A percentile compares a stretch with the other conserved stretches of the same genome.
These are phyloP conservation scores for Monilinia polystroma DNA, from an alignment of 2,329 filamentous ascomycete species.

Conservation along the genomic window DNA sequence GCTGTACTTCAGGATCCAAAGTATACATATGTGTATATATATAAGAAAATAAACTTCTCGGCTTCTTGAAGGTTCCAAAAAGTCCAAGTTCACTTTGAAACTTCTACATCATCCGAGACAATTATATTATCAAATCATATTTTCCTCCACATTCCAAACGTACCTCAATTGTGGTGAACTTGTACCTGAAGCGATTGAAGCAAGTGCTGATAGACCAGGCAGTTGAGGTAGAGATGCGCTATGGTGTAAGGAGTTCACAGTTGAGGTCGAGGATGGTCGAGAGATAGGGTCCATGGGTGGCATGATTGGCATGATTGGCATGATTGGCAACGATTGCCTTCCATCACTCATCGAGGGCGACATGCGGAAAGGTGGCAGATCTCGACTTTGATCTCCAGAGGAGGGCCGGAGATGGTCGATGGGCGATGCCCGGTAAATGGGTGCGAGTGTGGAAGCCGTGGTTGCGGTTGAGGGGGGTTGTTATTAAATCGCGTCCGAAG, in stretches of 20 bases:
- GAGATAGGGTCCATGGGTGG: conserved; percentile 48
- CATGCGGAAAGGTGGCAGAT: conserved; percentile 49
- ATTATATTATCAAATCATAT: not conserved
- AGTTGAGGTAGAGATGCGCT: conserved; percentile 46
- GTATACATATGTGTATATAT: not conserved
- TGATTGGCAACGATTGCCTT: conserved; percentile 47
- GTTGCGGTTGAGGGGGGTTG: conserved; percentile 40
- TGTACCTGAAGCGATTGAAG: conserved; percentile 52
- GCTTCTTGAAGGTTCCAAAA: not conserved
- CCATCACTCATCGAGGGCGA: conserved; percentile 47
- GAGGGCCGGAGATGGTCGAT: conserved; percentile 50
- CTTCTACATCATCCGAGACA: conserved; percentile 12
- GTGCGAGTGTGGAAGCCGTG: conserved; percentile 60
- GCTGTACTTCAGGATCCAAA: conserved; percentile 19
- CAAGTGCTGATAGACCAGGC: conserved; percentile 59
- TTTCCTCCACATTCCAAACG: conserved; percentile 36
- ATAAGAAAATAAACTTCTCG: not conserved
- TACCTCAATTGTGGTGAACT: conserved; percentile 53
- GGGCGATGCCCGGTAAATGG: conserved; percentile 56
- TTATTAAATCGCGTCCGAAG: conserved; percentile 35
- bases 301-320: conserved; percentile 47
- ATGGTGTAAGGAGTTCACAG: conserved; percentile 47
- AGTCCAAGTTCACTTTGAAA: not conserved
- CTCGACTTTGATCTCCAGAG: conserved; percentile 49
- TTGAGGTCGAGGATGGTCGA: conserved; percentile 53